Conservation (phyloP, 257 asterid species). For the Nicotiana noctiflora region DNA sequence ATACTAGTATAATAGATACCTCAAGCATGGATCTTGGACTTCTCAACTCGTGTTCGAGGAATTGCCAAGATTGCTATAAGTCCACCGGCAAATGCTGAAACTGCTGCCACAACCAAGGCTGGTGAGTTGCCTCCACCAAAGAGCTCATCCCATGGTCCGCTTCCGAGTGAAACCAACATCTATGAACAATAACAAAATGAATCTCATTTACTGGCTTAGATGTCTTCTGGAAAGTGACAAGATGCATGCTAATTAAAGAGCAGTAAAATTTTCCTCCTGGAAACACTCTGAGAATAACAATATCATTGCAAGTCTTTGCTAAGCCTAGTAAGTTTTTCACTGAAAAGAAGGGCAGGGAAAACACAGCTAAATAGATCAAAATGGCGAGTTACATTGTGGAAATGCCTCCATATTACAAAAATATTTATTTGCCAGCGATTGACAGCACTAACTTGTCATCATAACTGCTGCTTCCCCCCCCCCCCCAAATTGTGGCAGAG, state of each 20-base stretch:
- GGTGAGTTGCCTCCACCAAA: slow-evolving; percentile 92
- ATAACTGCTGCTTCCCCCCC: too few relatives aligned
- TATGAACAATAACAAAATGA: slow-evolving; percentile 23
- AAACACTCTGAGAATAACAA: not conserved
- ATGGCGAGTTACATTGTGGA: too few relatives aligned
- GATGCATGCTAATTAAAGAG: not conserved
- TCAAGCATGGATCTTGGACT: slow-evolving; percentile 43
- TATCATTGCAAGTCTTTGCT: too few relatives aligned
- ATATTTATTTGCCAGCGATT: too few relatives aligned
- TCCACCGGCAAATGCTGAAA: slow-evolving; percentile 57
- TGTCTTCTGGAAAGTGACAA: not conserved
- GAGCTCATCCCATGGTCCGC: slow-evolving; percentile 69
- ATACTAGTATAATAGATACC: slow-evolving; percentile 24
- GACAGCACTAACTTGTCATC: too few relatives aligned
- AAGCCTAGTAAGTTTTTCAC: too few relatives aligned
- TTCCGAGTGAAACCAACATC: slow-evolving; percentile 71
- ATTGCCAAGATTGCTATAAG: slow-evolving; percentile 73
- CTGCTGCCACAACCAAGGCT: slow-evolving; percentile 59
- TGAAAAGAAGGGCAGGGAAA: too few relatives aligned
- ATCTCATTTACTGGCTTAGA: not conserved
- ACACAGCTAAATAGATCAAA: too few relatives aligned
- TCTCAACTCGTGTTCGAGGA: slow-evolving; percentile 69
- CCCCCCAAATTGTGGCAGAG: too few relatives aligned
- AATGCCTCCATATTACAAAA: too few relatives aligned
- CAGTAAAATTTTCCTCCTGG: not conserved